Conservation (phyloP, 1,139 yeast genomes). For the Hansenula anomala region DNA sequence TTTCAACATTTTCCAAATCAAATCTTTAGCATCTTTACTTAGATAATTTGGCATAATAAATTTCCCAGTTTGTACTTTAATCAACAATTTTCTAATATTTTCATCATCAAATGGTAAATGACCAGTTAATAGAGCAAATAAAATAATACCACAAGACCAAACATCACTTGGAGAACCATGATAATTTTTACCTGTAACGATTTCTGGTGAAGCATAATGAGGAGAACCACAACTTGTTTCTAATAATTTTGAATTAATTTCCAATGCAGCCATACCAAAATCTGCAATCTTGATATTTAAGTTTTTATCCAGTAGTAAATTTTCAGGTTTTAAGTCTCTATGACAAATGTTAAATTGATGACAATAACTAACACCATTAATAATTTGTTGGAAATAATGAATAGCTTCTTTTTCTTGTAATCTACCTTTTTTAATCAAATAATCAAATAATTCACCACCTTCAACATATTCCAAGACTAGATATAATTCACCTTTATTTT, state of each 20-base stretch:
- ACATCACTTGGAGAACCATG: slow-evolving; percentile 98
- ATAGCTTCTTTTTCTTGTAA: slow-evolving; percentile 88
- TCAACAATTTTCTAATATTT: slow-evolving; percentile 75
- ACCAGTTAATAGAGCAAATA: slow-evolving; percentile 91
- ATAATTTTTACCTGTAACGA: slow-evolving; percentile 88
- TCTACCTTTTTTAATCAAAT: slow-evolving; percentile 82
- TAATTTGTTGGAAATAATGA: slow-evolving; percentile 85
- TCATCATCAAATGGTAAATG: slow-evolving; percentile 97
- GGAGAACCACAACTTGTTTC: slow-evolving; percentile 99
- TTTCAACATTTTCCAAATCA: slow-evolving; percentile 75
- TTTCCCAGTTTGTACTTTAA: slow-evolving; percentile 88
- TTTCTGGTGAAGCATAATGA: slow-evolving; percentile 97
- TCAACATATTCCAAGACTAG: slow-evolving; percentile 92
- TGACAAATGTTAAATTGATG: slow-evolving; percentile 94
- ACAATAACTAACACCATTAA: slow-evolving; percentile 87
- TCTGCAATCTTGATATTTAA: slow-evolving; percentile 94
- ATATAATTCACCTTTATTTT: slow-evolving; percentile 87
- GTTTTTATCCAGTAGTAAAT: slow-evolving; percentile 78
- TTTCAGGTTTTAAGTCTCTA: slow-evolving; percentile 95
- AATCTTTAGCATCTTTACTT: slow-evolving; percentile 79
- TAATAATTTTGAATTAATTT: slow-evolving; percentile 73
- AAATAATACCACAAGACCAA: slow-evolving; percentile 97
- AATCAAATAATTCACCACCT: slow-evolving; percentile 95
- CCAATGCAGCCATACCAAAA: slow-evolving; percentile 99
- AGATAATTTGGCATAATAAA: slow-evolving; percentile 79